A percentile compares a stretch with the other conserved stretches of the same genome.
phyloP scores from a whole-genome alignment of 805 yeast species.

The Sugiyamaella marilandica region DNA sequence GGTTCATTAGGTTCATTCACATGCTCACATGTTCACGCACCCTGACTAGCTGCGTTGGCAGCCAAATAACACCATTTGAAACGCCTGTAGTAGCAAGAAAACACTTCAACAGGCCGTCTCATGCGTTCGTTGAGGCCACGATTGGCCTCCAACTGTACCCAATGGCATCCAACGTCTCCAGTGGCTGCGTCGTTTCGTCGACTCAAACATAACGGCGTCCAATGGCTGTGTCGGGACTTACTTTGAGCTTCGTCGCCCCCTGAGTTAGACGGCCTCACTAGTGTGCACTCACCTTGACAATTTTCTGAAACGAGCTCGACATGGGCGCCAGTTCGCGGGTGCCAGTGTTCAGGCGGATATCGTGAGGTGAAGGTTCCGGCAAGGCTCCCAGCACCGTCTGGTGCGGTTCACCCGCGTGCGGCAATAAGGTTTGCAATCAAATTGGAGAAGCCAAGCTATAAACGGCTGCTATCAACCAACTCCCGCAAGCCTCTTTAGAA shows the following conservation, averaged over 20 bases:
- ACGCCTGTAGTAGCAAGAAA: too few species aligned
- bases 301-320: slow-evolving; percentile 6
- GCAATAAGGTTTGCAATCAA: not conserved
- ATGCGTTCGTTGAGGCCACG: too few species aligned
- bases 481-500: too few species aligned
- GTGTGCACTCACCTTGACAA: not conserved
- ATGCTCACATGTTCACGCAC: too few species aligned
- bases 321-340: not conserved
- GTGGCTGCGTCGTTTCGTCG: not conserved
- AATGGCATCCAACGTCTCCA: not conserved
- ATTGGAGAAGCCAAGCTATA: not conserved
- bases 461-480: too few species aligned
- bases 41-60: too few species aligned
- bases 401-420: not conserved
- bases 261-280: slow-evolving; percentile 15
- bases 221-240: slow-evolving; percentile 18
- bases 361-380: slow-evolving; percentile 2
- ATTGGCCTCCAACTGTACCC: not conserved
- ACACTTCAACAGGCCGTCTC: too few species aligned
- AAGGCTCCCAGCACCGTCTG: not conserved
- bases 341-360: not conserved
- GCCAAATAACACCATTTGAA: too few species aligned
- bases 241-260: slow-evolving; percentile 67
- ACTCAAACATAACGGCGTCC: not conserved
- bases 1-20: too few species aligned